Evolutionary conservation across 2,329 filamentous ascomycete genomes (phyloP).

Genomic region (Gnomoniopsis smithogilvyi): DNA sequence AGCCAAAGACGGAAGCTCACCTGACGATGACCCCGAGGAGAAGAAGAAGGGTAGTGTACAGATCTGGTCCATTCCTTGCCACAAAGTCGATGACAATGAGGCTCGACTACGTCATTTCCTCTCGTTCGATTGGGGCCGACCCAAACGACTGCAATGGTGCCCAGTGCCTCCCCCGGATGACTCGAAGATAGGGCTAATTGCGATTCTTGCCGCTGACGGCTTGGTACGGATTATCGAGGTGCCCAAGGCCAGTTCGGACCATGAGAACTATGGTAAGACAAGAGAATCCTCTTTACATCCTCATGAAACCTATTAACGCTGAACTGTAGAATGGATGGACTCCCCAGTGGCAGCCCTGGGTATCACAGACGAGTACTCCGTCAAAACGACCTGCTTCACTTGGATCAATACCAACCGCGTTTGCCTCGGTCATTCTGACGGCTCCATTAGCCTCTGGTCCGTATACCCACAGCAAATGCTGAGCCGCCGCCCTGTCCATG

Average conservation of each 20-base stretch:
- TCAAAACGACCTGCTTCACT: slow-evolving; percentile 49
- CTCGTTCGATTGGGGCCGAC: slow-evolving; percentile 50
- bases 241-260: slow-evolving; percentile 27
- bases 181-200: slow-evolving; percentile 38
- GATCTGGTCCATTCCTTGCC: slow-evolving; percentile 17
- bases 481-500: slow-evolving; percentile 51
- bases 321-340: slow-evolving; percentile 39
- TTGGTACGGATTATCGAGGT: slow-evolving; percentile 46
- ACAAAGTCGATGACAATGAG: slow-evolving; percentile 3
- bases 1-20: slow-evolving; percentile 4
- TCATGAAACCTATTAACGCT: slow-evolving; percentile 22
- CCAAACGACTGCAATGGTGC: slow-evolving; percentile 51
- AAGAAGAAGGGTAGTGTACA: slow-evolving; percentile 15
- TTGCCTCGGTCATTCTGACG: slow-evolving; percentile 53
- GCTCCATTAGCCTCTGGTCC: slow-evolving; percentile 56
- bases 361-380: slow-evolving; percentile 42
- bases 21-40: slow-evolving; percentile 6
- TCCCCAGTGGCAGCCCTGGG: slow-evolving; percentile 41
- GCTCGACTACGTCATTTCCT: slow-evolving; percentile 9
- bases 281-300: neutral
- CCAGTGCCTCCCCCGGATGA: slow-evolving; percentile 35
- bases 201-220: slow-evolving; percentile 49
- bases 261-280: slow-evolving; percentile 36
- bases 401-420: slow-evolving; percentile 56
- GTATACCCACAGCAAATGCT: slow-evolving; percentile 46